A percentile compares a stretch with the other conserved stretches of the same genome.
phyloP scores from a whole-genome alignment of 2,329 filamentous ascomycete species.

The Dothistroma septosporum region DNA sequence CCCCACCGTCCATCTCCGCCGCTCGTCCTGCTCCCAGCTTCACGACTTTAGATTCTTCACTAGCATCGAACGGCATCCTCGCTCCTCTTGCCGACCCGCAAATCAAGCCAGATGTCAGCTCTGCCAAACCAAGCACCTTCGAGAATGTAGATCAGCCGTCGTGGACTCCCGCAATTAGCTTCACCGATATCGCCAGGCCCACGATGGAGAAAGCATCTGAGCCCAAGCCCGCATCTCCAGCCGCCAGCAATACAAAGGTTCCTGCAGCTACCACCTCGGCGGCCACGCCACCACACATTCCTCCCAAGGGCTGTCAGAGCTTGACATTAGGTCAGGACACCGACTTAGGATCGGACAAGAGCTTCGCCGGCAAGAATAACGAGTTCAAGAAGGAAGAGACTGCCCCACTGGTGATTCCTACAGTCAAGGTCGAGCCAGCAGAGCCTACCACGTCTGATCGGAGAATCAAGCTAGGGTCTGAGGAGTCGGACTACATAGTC shows the following conservation, averaged over 20 bases:
- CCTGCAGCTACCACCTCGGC: neutral
- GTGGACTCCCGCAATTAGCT: neutral
- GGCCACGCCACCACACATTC: neutral
- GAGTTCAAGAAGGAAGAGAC: neutral
- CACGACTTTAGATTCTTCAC: neutral
- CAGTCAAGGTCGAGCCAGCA: neutral
- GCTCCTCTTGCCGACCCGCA: neutral
- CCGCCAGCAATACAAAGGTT: neutral
- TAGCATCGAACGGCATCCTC: neutral
- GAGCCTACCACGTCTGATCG: neutral
- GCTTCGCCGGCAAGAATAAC: neutral
- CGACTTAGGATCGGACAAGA: neutral
- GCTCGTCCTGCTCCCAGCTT: neutral
- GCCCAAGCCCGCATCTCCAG: neutral
- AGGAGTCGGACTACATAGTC: neutral
- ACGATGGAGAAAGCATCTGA: neutral
- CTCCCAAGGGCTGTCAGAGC: neutral
- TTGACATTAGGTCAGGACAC: neutral
- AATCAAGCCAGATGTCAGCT: neutral
- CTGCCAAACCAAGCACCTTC: neutral
- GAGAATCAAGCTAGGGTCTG: neutral
- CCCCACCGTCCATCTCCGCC: neutral
- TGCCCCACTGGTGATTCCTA: neutral
- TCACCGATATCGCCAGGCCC: neutral
- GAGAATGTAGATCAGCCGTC: neutral